phyloP scores from a whole-genome alignment of 1,139 yeast genomes.

The Wickerhamomyces sp. region DNA sequence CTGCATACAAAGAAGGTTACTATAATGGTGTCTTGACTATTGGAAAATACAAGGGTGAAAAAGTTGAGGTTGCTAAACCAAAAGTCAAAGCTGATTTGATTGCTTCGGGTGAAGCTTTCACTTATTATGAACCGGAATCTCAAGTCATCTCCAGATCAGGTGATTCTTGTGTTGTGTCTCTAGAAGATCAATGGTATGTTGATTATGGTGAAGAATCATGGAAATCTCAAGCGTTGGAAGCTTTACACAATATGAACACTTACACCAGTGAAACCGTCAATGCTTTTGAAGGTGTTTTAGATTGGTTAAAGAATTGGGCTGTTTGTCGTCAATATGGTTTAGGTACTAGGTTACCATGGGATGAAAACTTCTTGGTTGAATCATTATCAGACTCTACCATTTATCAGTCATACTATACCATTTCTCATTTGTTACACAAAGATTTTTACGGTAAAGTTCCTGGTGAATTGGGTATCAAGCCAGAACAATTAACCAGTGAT shows the following conservation, averaged over 20 bases:
- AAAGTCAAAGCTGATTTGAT: slow-evolving; percentile 81
- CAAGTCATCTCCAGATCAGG: slow-evolving; percentile 91
- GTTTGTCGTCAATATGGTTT: slow-evolving; percentile 95
- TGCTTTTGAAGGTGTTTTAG: slow-evolving; percentile 91
- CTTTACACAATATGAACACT: slow-evolving; percentile 73
- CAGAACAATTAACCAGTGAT: slow-evolving; percentile 88
- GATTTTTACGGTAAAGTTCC: slow-evolving; percentile 77
- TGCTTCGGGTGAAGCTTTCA: slow-evolving; percentile 74
- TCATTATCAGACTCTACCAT: slow-evolving; percentile 94
- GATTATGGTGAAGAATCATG: slow-evolving; percentile 96
- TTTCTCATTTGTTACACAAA: slow-evolving; percentile 77
- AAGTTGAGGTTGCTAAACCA: slow-evolving; percentile 87
- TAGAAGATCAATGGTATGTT: slow-evolving; percentile 98
- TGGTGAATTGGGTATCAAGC: slow-evolving; percentile 70
- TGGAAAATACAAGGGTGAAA: slow-evolving; percentile 84
- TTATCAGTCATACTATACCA: slow-evolving; percentile 94
- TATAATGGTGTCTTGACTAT: slow-evolving; percentile 79
- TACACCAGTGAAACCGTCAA: slow-evolving; percentile 82
- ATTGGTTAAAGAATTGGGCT: slow-evolving; percentile 99
- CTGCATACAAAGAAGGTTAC: slow-evolving; percentile 94
- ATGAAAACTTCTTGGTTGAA: slow-evolving; percentile 86
- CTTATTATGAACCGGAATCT: slow-evolving; percentile 92
- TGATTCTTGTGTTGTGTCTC: slow-evolving; percentile 92
- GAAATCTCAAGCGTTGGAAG: slow-evolving; percentile 82
- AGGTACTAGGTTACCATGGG: slow-evolving; percentile 98